These are phyloP conservation scores for Arxiozyma heterogenica DNA, from an alignment of 1,139 yeast genomes.

Conservation along the genomic window DNA sequence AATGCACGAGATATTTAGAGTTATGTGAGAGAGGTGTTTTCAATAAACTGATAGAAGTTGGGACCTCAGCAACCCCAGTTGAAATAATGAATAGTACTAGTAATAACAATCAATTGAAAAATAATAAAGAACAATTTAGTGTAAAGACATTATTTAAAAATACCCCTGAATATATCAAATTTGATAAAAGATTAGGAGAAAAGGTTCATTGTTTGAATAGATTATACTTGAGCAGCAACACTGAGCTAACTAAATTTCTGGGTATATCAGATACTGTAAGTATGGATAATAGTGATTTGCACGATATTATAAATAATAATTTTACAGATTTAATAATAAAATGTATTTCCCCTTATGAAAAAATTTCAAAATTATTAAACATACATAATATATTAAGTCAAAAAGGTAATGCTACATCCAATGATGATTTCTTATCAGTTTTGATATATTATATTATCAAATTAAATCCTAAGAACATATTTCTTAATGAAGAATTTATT, in stretches of 20 bases:
- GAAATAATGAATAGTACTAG: background rate
- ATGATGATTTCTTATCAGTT: conserved; percentile 48
- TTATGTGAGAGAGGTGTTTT: conserved; percentile 27
- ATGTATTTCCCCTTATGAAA: conserved; percentile 26
- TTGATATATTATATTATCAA: conserved; percentile 43
- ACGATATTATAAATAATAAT: conserved; percentile 10
- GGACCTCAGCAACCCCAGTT: conserved; percentile 23
- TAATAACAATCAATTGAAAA: conserved; percentile 1
- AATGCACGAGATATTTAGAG: conserved; percentile 26
- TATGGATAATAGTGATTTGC: conserved; percentile 6
- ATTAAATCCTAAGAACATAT: conserved; percentile 35
- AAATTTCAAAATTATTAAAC: conserved; percentile 18
- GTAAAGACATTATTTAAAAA: conserved; percentile 23
- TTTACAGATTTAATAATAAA: conserved; percentile 15
- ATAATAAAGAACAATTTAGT: conserved; percentile 11
- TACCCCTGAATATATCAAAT: conserved; percentile 26
- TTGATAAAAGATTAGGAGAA: conserved; percentile 20
- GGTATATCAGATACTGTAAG: conserved; percentile 11
- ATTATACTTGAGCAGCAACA: conserved; percentile 14
- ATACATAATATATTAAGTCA: conserved; percentile 24
- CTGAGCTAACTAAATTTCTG: conserved; percentile 21
- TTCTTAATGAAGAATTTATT: conserved; percentile 45
- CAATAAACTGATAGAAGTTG: conserved; percentile 24
- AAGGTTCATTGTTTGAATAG: conserved; percentile 18
- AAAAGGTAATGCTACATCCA: conserved; percentile 19